These are phyloP conservation scores for Kalanchoe fedtschenkoi DNA, from an alignment of 164 flowering plant genomes.

Conservation along the genomic window DNA sequence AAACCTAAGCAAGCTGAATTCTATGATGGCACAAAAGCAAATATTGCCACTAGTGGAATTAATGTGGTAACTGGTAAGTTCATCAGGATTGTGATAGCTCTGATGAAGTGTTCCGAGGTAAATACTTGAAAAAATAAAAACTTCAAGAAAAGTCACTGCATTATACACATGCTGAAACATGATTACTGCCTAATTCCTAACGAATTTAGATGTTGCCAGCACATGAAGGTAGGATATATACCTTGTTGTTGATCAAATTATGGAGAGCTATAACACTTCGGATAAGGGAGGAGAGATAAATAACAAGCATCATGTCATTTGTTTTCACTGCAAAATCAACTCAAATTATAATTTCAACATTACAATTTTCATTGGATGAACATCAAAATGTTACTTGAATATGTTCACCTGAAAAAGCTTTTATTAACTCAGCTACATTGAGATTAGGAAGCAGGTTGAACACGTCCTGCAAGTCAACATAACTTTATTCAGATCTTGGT, in stretches of 20 bases:
- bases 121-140: not conserved
- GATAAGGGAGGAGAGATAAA: conserved; percentile 91
- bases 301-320: conserved; percentile 96
- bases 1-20: not conserved
- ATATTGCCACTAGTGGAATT: not conserved
- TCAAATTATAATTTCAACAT: not conserved
- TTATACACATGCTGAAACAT: not conserved
- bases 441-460: conserved; percentile 94
- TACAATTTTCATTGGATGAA: not conserved
- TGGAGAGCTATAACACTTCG: conserved; percentile 95
- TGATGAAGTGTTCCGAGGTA: not conserved
- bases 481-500: not conserved
- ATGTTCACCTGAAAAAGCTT: conserved; percentile 72
- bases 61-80: not conserved
- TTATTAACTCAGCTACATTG: conserved; percentile 75
- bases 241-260: conserved; percentile 97
- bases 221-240: conserved; percentile 14
- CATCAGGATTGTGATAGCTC: not conserved
- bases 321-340: conserved; percentile 62
- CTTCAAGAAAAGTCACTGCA: not conserved
- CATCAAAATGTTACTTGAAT: not conserved
- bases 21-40: not conserved
- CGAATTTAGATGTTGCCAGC: not conserved
- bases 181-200: too few species aligned
- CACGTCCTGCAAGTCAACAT: conserved; percentile 54